Evolutionary conservation across 1,284 basidiomycete species (phyloP).

Genomic region (Ceratobasidium papillatum): DNA sequence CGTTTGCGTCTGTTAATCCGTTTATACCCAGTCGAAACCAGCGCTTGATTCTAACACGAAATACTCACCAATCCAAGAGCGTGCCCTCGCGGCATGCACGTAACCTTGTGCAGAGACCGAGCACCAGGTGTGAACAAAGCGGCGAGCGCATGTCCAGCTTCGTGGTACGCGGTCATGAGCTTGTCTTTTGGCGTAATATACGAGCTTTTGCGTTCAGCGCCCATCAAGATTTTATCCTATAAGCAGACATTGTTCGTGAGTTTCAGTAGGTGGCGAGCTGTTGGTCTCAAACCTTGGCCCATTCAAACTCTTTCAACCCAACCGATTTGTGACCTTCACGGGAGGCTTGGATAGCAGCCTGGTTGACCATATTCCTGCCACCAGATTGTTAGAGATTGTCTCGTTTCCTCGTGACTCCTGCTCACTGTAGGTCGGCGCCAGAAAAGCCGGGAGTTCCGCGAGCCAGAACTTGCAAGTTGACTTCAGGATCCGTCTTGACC

Average conservation of each 20-base stretch:
- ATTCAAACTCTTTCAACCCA: slow-evolving; percentile 86
- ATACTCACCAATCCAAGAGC: slow-evolving; percentile 82
- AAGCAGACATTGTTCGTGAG: background rate
- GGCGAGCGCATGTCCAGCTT: slow-evolving; percentile 93
- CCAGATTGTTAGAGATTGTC: background rate
- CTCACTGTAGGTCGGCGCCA: slow-evolving; percentile 82
- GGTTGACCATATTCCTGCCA: slow-evolving; percentile 79
- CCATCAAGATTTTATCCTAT: slow-evolving; percentile 93
- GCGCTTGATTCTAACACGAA: slow-evolving; percentile 21
- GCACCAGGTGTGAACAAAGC: slow-evolving; percentile 92
- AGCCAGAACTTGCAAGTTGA: slow-evolving; percentile 85
- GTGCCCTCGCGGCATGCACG: slow-evolving; percentile 92
- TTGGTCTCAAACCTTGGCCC: slow-evolving; percentile 77
- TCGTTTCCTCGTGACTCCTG: background rate
- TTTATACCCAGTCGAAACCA: background rate
- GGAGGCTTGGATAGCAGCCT: slow-evolving; percentile 90
- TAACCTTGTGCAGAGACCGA: slow-evolving; percentile 95
- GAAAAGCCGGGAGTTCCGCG: slow-evolving; percentile 92
- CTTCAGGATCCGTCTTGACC: slow-evolving; percentile 57
- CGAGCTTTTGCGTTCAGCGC: slow-evolving; percentile 88
- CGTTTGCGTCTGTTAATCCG: slow-evolving; percentile 71
- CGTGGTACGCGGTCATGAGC: slow-evolving; percentile 91
- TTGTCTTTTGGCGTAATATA: slow-evolving; percentile 88
- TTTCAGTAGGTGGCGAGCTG: background rate
- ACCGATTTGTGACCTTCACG: slow-evolving; percentile 80